These are phyloP conservation scores for Nematodospora valgi DNA, from an alignment of 805 yeast genomes.

Conservation along the genomic window DNA sequence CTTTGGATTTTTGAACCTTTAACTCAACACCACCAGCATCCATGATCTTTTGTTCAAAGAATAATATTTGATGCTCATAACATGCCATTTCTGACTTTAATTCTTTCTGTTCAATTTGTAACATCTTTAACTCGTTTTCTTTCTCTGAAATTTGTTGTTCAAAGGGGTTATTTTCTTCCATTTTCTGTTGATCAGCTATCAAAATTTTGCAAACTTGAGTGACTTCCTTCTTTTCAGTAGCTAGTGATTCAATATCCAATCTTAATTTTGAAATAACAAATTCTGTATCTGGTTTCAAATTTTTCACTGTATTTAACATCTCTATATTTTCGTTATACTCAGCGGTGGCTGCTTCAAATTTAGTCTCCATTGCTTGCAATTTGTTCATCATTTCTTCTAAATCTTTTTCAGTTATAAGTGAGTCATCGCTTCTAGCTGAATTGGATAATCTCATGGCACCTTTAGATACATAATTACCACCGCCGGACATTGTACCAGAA, in stretches of 20 bases:
- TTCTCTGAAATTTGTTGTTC: conserved; percentile 39
- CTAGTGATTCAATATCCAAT: conserved; percentile 63
- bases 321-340: conserved; percentile 58
- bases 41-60: conserved; percentile 74
- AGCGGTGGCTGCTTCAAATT: conserved; percentile 45
- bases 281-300: conserved; percentile 69
- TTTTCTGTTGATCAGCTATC: conserved; percentile 34
- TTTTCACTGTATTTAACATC: conserved; percentile 55
- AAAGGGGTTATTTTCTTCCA: conserved; percentile 24
- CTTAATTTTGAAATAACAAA: conserved; percentile 52
- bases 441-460: conserved; percentile 70
- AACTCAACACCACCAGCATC: conserved; percentile 88
- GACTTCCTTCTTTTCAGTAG: conserved; percentile 49
- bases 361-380: conserved; percentile 49
- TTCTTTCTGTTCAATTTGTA: conserved; percentile 16
- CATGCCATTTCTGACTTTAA: conserved; percentile 55
- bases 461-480: conserved; percentile 66
- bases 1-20: conserved; percentile 75
- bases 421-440: conserved; percentile 23
- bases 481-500: conserved; percentile 96
- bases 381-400: conserved; percentile 52
- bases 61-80: conserved; percentile 53
- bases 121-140: conserved; percentile 16
- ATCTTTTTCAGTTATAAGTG: conserved; percentile 51
- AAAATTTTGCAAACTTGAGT: conserved; percentile 41